A percentile compares a stretch with the other conserved stretches of the same genome.
Evolutionary conservation across 1,284 basidiomycete species (phyloP).

Genomic region (Sphaerobolus stellatus): DNA sequence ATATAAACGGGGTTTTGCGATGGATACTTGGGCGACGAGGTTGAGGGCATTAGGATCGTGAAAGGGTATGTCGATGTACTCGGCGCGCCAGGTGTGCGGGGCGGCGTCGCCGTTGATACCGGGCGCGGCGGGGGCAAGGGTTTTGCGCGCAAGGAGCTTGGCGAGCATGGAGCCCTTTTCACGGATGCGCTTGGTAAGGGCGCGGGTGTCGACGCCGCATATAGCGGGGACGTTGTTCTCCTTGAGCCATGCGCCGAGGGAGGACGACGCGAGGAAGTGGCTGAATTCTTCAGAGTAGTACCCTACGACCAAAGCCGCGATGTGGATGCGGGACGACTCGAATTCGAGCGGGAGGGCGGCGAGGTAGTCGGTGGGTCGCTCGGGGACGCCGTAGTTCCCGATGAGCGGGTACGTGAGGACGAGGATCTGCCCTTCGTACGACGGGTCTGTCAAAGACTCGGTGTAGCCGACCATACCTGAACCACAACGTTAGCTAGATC

Average conservation of each 20-base stretch:
- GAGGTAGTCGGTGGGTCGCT: slow-evolving; percentile 50
- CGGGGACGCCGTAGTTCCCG: slow-evolving; percentile 98
- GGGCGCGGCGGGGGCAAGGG: too few species aligned
- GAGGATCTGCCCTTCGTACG: slow-evolving; percentile 97
- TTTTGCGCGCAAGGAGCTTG: slow-evolving; percentile 69
- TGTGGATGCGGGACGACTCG: slow-evolving; percentile 93
- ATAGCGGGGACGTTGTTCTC: slow-evolving; percentile 95
- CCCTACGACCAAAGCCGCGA: slow-evolving; percentile 89
- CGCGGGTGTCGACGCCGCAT: slow-evolving; percentile 95
- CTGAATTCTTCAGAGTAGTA: slow-evolving; percentile 95
- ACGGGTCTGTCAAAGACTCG: slow-evolving; percentile 97
- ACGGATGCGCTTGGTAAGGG: slow-evolving; percentile 94
- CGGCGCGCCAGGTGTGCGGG: slow-evolving; percentile 68
- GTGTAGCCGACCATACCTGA: slow-evolving; percentile 99
- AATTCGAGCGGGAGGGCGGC: slow-evolving; percentile 75
- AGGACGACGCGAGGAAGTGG: slow-evolving; percentile 91
- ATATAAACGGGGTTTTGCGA: slow-evolving; percentile 69
- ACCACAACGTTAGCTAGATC: slow-evolving; percentile 13
- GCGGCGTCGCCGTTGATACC: slow-evolving; percentile 23
- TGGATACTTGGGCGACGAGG: slow-evolving; percentile 90
- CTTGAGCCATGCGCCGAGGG: slow-evolving; percentile 90
- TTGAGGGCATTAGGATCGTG: slow-evolving; percentile 89
- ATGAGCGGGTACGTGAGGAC: slow-evolving; percentile 96
- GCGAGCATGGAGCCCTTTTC: slow-evolving; percentile 94
- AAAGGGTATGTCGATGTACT: slow-evolving; percentile 82